These are phyloP conservation scores for Tuber microsphaerosporum DNA, from an alignment of 495 filamentous ascomycete genomes.

Conservation along the genomic window DNA sequence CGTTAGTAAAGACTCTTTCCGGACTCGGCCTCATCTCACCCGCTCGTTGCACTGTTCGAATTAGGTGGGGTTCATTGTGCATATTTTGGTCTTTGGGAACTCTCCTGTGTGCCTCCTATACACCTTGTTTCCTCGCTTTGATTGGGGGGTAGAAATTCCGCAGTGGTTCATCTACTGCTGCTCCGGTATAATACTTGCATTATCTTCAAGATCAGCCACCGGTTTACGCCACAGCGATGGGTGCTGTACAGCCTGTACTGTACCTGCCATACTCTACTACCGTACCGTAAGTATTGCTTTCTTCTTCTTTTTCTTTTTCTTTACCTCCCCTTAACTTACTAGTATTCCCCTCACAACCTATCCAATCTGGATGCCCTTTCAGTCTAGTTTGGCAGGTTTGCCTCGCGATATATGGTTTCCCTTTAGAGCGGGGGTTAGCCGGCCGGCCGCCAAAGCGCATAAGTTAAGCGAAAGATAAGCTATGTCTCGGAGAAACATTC, in stretches of 20 bases:
- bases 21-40: not conserved
- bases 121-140: not conserved
- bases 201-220: not conserved
- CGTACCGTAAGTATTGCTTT: too few relatives aligned
- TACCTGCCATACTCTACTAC: too few relatives aligned
- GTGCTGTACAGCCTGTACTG: too few relatives aligned
- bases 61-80: not conserved
- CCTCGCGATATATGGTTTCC: not conserved
- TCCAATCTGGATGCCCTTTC: not conserved
- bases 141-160: not conserved
- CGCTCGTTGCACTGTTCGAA: not conserved
- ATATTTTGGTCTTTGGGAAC: not conserved
- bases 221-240: not conserved
- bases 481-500: slow-evolving; percentile 23
- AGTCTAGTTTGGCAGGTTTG: not conserved
- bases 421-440: not conserved
- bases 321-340: not conserved
- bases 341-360: not conserved
- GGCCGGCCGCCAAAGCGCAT: not conserved
- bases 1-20: not conserved
- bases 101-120: not conserved
- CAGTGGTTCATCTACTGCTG: not conserved
- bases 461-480: slow-evolving; percentile 1
- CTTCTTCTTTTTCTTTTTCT: not conserved
- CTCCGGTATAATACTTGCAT: too few relatives aligned